These are phyloP conservation scores for Solanum boliviense DNA, from an alignment of 257 asterid species.

Conservation along the genomic window DNA sequence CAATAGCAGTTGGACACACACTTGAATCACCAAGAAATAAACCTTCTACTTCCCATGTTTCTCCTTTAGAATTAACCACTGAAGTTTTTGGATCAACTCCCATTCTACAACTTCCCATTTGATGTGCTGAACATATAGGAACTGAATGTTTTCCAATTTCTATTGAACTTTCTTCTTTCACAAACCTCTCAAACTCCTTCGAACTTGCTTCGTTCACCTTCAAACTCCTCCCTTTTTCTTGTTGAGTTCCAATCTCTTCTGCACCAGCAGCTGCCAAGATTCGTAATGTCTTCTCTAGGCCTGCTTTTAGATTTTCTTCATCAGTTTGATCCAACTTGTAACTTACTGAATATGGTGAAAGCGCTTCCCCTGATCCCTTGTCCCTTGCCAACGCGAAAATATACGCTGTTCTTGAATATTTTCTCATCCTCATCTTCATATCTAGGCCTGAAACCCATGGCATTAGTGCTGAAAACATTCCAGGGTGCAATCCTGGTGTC, in stretches of 20 bases:
- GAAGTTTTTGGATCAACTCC: constrained; percentile 48
- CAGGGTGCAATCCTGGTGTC: constrained; percentile 83
- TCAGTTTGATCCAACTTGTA: constrained; percentile 39
- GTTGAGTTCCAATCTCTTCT: constrained; percentile 78
- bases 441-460: constrained; percentile 75
- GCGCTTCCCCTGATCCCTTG: constrained; percentile 43
- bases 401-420: constrained; percentile 57
- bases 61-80: constrained; percentile 51
- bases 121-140: constrained; percentile 81
- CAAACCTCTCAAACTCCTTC: constrained; percentile 50
- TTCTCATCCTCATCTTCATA: constrained; percentile 41
- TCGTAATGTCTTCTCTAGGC: constrained; percentile 50
- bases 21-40: constrained; percentile 76
- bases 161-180: constrained; percentile 50
- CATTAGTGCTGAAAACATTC: constrained; percentile 56
- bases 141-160: constrained; percentile 29
- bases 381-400: constrained; percentile 65
- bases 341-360: constrained; percentile 22
- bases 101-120: constrained; percentile 96
- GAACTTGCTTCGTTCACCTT: constrained; percentile 34
- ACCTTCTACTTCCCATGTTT: constrained; percentile 77
- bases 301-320: constrained; percentile 33
- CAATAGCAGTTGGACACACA: constrained; percentile 80
- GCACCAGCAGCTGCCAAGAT: constrained; percentile 80
- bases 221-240: constrained; percentile 35